Evolutionary conservation across 164 flowering plant species (phyloP), one percentile per base, ranked within the genome.

Genomic region (Vitis cinerea): DNA sequence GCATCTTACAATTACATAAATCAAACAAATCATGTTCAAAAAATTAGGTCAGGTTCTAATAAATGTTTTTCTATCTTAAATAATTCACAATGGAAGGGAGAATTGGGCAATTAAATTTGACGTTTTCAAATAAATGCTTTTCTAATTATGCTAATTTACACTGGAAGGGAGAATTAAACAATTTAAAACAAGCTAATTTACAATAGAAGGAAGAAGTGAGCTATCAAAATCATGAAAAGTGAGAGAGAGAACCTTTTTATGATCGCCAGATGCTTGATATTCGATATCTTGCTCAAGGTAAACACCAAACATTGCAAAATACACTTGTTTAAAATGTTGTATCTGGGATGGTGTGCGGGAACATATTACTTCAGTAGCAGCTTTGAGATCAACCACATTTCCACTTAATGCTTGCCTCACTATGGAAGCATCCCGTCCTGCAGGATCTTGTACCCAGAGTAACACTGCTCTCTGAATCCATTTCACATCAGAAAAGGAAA

Each of bases 361-460:
- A 74, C 98, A 91, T 72, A 93, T 90, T 9, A 91, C 80, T 84
- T 91, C 97, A 65, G 90, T 86, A 13, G 83, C 91, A 74, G 84
- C 87, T 73, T 61, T 67, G 9, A 81, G 76, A 78, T 85, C 83
- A 50, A 75, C 53, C 3, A 53, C 12, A 12, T 79, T 70, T 16
- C 76, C 86, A 69, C 37, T 50, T 37, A 93, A 75, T 58, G 92
- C 84, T 62, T 81, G 48, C 63, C 82, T 80, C 66, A 87, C 68
- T 15, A 85, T 60, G 1, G 74, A 71, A 27, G 92, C 98, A 80
- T 93, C 96, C 11, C 96, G 71, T 19, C 67, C 71, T 0, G 84
- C 86, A 8, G 90, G 97, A 78, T 88, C 90, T 67, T 74, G 78
- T 86, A 93, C 69, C 98, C 98, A 91, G 7, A 87, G 85, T 63